These are phyloP conservation scores for Trifolium dubium DNA, from an alignment of 306 rosid genomes.

Conservation along the genomic window DNA sequence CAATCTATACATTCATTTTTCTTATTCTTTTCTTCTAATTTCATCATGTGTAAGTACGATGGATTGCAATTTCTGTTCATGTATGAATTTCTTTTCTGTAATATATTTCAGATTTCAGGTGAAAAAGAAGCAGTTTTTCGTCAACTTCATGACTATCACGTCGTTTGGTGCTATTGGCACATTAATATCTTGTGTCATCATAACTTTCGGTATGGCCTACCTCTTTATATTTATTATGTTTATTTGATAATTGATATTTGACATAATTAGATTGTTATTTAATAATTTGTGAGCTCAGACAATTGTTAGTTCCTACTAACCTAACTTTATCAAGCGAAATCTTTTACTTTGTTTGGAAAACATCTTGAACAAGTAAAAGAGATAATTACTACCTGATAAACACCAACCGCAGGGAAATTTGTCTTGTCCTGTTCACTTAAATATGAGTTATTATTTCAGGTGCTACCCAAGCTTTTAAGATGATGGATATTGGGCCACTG, in stretches of 20 bases:
- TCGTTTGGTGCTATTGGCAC: constrained; percentile 97
- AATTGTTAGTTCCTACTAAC: neutral
- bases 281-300: constrained; percentile 7
- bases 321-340: constrained; percentile 8
- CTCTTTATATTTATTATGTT: constrained; percentile 35
- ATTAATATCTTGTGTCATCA: constrained; percentile 74
- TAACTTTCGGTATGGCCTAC: constrained; percentile 68
- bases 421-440: constrained; percentile 28
- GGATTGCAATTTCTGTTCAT: constrained; percentile 32
- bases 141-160: constrained; percentile 83
- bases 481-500: constrained; percentile 77
- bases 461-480: constrained; percentile 63
- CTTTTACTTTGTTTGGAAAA: neutral
- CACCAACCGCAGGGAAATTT: constrained; percentile 1
- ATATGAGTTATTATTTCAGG: constrained; percentile 63
- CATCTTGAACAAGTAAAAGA: neutral
- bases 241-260: constrained; percentile 31
- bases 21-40: neutral
- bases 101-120: constrained; percentile 87
- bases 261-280: neutral
- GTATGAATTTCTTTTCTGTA: constrained; percentile 38
- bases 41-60: neutral
- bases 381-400: neutral
- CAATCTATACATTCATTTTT: neutral
- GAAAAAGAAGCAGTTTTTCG: constrained; percentile 97